These are phyloP conservation scores for Asterophora lycoperdoides DNA, from an alignment of 768 basidiomycete genomes.

Conservation along the genomic window DNA sequence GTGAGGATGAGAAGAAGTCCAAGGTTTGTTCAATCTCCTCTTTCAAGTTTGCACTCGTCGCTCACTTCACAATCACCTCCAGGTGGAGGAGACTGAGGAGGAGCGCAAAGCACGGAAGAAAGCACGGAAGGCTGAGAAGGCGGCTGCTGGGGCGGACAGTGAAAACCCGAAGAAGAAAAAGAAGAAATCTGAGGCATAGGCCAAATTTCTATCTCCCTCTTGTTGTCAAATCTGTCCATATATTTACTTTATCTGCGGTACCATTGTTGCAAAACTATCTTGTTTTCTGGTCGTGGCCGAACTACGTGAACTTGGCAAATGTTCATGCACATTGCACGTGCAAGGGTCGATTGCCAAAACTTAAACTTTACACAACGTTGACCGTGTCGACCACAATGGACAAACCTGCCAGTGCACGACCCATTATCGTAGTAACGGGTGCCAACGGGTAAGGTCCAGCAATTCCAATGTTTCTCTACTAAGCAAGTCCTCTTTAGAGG, in stretches of 20 bases:
- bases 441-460: constrained; percentile 54
- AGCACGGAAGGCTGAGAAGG: constrained; percentile 75
- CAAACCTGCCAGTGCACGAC: constrained; percentile 23
- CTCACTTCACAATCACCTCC: too few relatives aligned
- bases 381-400: constrained; percentile 23
- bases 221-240: constrained; percentile 17
- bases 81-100: constrained; percentile 66
- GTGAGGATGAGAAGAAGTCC: constrained; percentile 30
- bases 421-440: constrained; percentile 64
- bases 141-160: constrained; percentile 37
- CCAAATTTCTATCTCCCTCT: constrained; percentile 12
- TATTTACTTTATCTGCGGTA: constrained; percentile 15
- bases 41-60: constrained; percentile 17
- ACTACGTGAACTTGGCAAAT: too few relatives aligned
- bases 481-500: constrained; percentile 45
- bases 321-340: constrained; percentile 1
- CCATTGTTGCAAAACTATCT: neutral
- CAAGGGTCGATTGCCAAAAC: constrained; percentile 3
- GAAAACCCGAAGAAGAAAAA: constrained; percentile 60
- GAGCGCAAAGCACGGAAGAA: constrained; percentile 79
- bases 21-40: constrained; percentile 34
- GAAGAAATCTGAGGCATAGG: constrained; percentile 43
- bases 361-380: neutral
- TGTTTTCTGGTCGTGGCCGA: too few relatives aligned
- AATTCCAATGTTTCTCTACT: neutral